Base-by-base conservation (phyloP, 805 yeast species). In the Grigorovia jiainica region DNA sequence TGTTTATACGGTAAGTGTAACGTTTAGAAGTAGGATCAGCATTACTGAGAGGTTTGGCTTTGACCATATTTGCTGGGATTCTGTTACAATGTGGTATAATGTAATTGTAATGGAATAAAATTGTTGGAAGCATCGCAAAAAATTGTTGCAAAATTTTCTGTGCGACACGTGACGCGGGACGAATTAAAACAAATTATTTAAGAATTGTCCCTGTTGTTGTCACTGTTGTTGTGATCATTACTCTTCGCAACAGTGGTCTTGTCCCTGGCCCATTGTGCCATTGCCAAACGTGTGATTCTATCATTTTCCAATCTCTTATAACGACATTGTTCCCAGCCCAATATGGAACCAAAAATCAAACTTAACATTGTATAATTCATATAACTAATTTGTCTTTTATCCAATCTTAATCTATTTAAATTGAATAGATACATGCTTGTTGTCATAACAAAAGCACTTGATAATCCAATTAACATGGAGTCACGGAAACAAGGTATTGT, bases 301-400 rank as follows among this genome's bases (percentile, higher is more conserved):
- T 77, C 71, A 42, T 83, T 77, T 47, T 76, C 73, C 53, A 80
- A 70, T 58, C 95, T 71, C 37, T 76, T 71, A 38, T 77, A 69
- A 44, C 95, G 71, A 60, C 97, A 89, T 62, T 87, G 95, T 58
- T 89, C 96, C 95, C 95, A 89, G 1, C 95, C 85, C 21, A 84
- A 78, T 0, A 84, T 71, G 36, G 85, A 78, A 1, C 96, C 96
- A 17, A 87, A 58, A 43, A 84, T 62, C 48, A 87, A 75, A 3
- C 92, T 95, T 31, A 83, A 82, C 39, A 84, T 69, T 8, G 81
- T 80, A 95, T 96, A 89, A 55, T 89, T 85, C 13, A 76, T 68
- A 1, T 94, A 10, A 13, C 31, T 13, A 27, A 10, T 13, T 27
- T 15, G n/a, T n/a, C 79, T 46, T 72, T 72, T 8, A 66, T 58